Evolutionary conservation across 495 filamentous ascomycete species (phyloP), one percentile per base, ranked within the genome.

Genomic region (Cercophora scortea): DNA sequence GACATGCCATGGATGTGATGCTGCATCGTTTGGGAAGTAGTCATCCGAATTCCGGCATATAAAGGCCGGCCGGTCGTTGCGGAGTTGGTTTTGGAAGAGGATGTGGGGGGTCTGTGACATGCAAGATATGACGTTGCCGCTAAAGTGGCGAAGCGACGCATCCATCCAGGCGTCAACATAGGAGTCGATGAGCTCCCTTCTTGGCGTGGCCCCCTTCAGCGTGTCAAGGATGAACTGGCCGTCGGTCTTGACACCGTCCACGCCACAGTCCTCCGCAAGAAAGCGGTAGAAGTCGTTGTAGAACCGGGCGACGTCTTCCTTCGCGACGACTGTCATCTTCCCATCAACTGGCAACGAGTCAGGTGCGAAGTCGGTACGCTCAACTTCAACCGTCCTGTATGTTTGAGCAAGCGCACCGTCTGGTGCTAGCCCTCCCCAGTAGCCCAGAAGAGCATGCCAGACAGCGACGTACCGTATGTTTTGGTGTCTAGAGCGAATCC

Each of bases 391-490:
- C 6, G 86, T 94, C 61, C 88, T 86, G 71, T 96, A 98, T 10
- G 3, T 2, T 8, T 38, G 3, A 13, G 36, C 36, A 13, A 38
- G 36, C 36, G 9, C 13, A 97, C 1, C 75, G 79, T 46, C 82
- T 72, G 2, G 86, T 85, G 86, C 78, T 10, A 97, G 82, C 3
- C 89, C 93, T 51, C 88, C 93, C 93, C 93, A 98, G 65, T 97
- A 97, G 8, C 93, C 91, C 13, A 95, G 65, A n/a, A 96, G 73
- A 3, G 93, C 87, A 72, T 98, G 93, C 93, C 93, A 98, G 10
- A 98, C 91, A 13, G 87, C 89, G 34, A 98, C 78, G 60, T 96
- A 85, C 55, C 85, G 74, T 44, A 98, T 87, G 52, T 82, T 83
- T 13, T 81, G 82, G 61, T 89, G 81, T 42, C 76, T 76, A 32